These are phyloP conservation scores for Pontederia paniculata DNA, from an alignment of 176 grass and related monocot genomes.

Conservation along the genomic window DNA sequence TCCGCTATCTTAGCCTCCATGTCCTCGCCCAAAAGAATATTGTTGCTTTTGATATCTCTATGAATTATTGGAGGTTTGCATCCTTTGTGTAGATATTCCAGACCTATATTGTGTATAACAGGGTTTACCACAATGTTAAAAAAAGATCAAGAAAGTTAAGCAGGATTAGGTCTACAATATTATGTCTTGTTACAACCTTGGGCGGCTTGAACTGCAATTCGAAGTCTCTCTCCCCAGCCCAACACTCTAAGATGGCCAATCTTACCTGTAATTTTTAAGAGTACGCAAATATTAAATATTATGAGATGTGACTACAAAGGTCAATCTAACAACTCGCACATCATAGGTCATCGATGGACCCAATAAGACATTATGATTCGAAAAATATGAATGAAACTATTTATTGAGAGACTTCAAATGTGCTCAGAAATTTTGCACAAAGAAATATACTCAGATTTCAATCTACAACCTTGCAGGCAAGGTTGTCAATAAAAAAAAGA, in stretches of 20 bases:
- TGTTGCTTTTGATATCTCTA: constrained; percentile 46
- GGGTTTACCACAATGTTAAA: too few relatives aligned
- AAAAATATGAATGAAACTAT: too few relatives aligned
- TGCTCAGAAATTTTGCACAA: too few relatives aligned
- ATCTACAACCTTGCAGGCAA: too few relatives aligned
- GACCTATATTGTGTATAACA: constrained; percentile 14
- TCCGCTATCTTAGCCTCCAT: constrained; percentile 60
- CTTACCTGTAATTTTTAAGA: constrained; percentile 1
- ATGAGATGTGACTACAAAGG: too few relatives aligned
- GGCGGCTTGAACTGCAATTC: constrained; percentile 37
- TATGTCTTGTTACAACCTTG: constrained; percentile 25
- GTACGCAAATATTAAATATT: neutral
- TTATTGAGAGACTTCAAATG: too few relatives aligned
- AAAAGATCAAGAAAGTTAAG: neutral
- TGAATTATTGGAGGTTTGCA: constrained; percentile 40
- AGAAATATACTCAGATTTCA: too few relatives aligned
- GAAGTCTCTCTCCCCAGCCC: constrained; percentile 27
- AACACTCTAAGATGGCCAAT: neutral
- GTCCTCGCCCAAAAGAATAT: constrained; percentile 37
- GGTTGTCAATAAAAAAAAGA: neutral
- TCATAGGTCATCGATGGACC: too few relatives aligned
- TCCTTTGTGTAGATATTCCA: constrained; percentile 45
- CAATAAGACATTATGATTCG: too few relatives aligned
- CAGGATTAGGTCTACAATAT: neutral
- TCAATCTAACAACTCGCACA: too few relatives aligned